These are phyloP conservation scores for Solanum lignicaule DNA, from an alignment of 257 asterid species.

Conservation along the genomic window DNA sequence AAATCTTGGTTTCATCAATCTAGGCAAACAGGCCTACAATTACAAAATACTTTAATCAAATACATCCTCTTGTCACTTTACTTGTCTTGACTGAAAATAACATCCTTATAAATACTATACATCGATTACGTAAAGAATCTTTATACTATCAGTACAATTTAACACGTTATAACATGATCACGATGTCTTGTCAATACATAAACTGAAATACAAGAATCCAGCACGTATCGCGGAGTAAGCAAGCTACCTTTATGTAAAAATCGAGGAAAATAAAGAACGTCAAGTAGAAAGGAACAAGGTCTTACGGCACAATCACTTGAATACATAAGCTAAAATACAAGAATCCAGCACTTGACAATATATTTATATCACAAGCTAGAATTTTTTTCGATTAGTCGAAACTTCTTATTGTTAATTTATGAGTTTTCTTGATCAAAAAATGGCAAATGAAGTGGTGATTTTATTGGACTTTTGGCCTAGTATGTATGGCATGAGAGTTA, in stretches of 20 bases:
- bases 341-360: background rate
- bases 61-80: no score
- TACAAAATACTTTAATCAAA: no score
- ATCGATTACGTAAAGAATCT: no score
- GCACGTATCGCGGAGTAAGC: no score
- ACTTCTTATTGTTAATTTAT: background rate
- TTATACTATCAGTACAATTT: no score
- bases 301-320: background rate
- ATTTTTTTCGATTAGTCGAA: background rate
- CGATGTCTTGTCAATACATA: background rate
- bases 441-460: slow-evolving; percentile 1
- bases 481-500: slow-evolving; percentile 36
- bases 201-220: no score
- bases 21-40: background rate
- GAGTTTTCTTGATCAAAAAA: background rate
- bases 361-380: background rate
- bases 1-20: background rate
- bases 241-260: background rate
- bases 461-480: slow-evolving; percentile 16
- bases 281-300: background rate
- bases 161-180: background rate
- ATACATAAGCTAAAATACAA: background rate
- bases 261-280: background rate
- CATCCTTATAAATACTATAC: no score
- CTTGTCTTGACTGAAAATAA: no score